A percentile compares a stretch with the other conserved stretches of the same genome.
phyloP scores from a whole-genome alignment of 1,139 yeast species.

The Yamadazyma kanchanaburiensis region DNA sequence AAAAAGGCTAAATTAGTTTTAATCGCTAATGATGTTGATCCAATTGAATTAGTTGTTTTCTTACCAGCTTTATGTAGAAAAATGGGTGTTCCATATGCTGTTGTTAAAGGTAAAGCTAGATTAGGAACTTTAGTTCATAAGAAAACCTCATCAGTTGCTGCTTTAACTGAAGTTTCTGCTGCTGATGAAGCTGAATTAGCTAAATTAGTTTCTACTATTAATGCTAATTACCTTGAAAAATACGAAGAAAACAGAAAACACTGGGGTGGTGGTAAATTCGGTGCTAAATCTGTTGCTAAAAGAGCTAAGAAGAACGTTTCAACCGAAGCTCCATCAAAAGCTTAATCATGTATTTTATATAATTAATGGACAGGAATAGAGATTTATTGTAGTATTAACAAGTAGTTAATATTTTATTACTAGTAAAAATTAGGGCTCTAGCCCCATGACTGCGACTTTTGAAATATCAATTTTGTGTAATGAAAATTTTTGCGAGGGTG shows the following conservation, averaged over 20 bases:
- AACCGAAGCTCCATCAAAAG: slow-evolving; percentile 32
- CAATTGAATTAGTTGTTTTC: slow-evolving; percentile 94
- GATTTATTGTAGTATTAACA: too few species aligned
- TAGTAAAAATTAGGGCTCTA: slow-evolving; percentile 7
- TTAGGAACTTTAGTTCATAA: slow-evolving; percentile 95
- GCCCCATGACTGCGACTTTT: slow-evolving; percentile 9
- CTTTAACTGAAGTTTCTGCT: slow-evolving; percentile 88
- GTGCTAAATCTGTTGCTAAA: slow-evolving; percentile 86
- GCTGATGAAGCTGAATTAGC: slow-evolving; percentile 96
- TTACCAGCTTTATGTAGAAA: slow-evolving; percentile 98
- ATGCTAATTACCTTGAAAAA: slow-evolving; percentile 88
- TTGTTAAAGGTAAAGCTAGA: slow-evolving; percentile 98
- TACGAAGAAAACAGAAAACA: slow-evolving; percentile 95
- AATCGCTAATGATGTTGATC: slow-evolving; percentile 98
- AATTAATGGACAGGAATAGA: too few species aligned
- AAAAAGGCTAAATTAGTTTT: slow-evolving; percentile 95
- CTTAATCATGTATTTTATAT: too few species aligned
- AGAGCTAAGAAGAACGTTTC: slow-evolving; percentile 44
- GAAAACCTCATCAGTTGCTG: slow-evolving; percentile 96
- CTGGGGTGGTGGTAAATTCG: slow-evolving; percentile 99
- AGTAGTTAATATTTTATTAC: too few species aligned
- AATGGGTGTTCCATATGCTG: slow-evolving; percentile 99
- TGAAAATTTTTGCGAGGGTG: slow-evolving; percentile 9
- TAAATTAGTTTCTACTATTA: slow-evolving; percentile 85
- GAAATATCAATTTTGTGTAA: slow-evolving; percentile 3